Percentiles rank a stretch among this genome's conserved stretches.
Conservation (phyloP, 2,329 filamentous ascomycete species). For the Bisporella sp. region DNA sequence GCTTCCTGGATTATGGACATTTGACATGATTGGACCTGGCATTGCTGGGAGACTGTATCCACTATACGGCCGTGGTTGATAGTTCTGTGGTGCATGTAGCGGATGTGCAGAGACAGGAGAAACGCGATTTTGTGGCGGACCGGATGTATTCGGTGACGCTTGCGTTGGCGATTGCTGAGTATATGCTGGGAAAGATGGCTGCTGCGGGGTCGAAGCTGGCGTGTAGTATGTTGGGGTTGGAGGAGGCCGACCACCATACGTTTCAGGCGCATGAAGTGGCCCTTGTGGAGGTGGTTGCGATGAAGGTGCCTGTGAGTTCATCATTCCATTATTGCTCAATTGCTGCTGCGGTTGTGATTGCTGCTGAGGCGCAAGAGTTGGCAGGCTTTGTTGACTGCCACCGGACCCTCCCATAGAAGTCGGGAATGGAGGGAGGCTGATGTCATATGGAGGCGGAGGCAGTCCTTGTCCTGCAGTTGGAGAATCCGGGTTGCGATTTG, state of each 20-base stretch:
- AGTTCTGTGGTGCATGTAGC: slow-evolving; percentile 50
- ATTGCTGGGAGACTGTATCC: slow-evolving; percentile 54
- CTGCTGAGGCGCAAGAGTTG: slow-evolving; percentile 28
- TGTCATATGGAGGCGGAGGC: slow-evolving; percentile 60
- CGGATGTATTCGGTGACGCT: slow-evolving; percentile 33
- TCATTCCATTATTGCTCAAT: slow-evolving; percentile 38
- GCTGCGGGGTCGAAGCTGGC: slow-evolving; percentile 40
- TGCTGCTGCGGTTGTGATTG: slow-evolving; percentile 27
- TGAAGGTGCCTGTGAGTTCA: slow-evolving; percentile 39
- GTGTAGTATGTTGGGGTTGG: slow-evolving; percentile 54
- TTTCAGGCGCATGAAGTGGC: slow-evolving; percentile 51
- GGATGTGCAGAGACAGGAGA: slow-evolving; percentile 31
- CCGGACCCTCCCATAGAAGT: slow-evolving; percentile 45
- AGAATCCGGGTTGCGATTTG: slow-evolving; percentile 47
- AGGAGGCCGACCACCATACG: slow-evolving; percentile 45
- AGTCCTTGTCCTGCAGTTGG: slow-evolving; percentile 56
- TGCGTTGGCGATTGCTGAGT: slow-evolving; percentile 43
- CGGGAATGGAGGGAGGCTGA: slow-evolving; percentile 56
- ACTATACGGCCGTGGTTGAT: slow-evolving; percentile 39
- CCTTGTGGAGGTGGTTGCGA: slow-evolving; percentile 44
- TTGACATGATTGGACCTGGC: slow-evolving; percentile 66
- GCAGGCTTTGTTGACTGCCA: slow-evolving; percentile 27
- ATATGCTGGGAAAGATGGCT: slow-evolving; percentile 39
- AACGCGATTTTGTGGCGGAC: slow-evolving; percentile 33
- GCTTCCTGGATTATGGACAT: slow-evolving; percentile 65